These are phyloP conservation scores for Epichloe baconii DNA, from an alignment of 2,329 filamentous ascomycete species.

Conservation along the genomic window DNA sequence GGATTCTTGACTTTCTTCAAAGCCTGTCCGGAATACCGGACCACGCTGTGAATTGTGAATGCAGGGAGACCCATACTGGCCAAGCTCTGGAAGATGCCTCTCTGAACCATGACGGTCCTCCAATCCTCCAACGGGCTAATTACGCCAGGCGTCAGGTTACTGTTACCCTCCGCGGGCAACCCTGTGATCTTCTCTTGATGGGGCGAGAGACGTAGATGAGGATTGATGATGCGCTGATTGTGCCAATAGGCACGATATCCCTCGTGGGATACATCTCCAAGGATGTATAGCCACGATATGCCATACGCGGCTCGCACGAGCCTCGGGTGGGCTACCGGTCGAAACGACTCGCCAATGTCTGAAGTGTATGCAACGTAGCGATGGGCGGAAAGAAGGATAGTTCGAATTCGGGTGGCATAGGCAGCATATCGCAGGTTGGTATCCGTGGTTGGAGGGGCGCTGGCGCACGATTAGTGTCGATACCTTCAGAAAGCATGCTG, in stretches of 20 bases:
- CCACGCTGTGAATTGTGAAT: constrained; percentile 86
- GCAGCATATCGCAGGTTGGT: constrained; percentile 80
- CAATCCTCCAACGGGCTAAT: constrained; percentile 76
- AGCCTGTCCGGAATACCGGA: constrained; percentile 76
- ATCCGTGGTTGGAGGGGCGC: constrained; percentile 62
- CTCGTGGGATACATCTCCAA: constrained; percentile 83
- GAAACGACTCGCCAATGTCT: constrained; percentile 92
- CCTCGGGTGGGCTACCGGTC: constrained; percentile 77
- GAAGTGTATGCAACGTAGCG: constrained; percentile 95
- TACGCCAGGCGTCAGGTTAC: constrained; percentile 23
- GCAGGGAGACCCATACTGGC: constrained; percentile 91
- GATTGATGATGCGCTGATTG: constrained; percentile 65
- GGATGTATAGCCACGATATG: constrained; percentile 82
- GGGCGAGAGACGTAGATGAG: constrained; percentile 43
- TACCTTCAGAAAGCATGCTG: background rate
- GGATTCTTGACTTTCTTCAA: constrained; percentile 71
- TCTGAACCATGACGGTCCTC: constrained; percentile 77
- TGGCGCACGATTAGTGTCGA: constrained; percentile 10
- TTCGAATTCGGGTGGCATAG: constrained; percentile 75
- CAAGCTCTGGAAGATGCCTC: constrained; percentile 78
- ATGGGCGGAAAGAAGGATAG: constrained; percentile 79
- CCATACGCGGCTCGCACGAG: constrained; percentile 76
- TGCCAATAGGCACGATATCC: constrained; percentile 89
- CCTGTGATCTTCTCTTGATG: constrained; percentile 36
- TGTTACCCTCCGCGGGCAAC: constrained; percentile 21